Evolutionary conservation across 2,329 filamentous ascomycete species (phyloP).

Genomic region (Blastomyces percursus): DNA sequence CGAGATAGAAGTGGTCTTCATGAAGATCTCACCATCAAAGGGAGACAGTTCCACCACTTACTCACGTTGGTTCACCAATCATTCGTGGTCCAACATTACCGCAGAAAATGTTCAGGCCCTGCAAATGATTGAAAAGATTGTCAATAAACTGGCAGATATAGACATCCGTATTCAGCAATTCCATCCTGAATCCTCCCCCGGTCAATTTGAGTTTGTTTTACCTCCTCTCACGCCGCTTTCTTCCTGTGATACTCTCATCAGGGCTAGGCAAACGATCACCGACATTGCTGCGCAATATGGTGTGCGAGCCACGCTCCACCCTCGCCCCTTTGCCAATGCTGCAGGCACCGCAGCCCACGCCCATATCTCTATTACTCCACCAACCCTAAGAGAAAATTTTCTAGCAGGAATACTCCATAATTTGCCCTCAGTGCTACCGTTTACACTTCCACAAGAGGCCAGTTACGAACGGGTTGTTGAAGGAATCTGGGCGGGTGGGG

Average conservation of each 20-base stretch:
- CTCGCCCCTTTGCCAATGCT: conserved; percentile 50
- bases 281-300: conserved; percentile 52
- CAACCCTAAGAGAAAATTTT: conserved; percentile 47
- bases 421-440: conserved; percentile 55
- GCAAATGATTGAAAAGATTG: conserved; percentile 55
- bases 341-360: conserved; percentile 58
- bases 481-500: conserved; percentile 65
- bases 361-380: conserved; percentile 55
- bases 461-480: conserved; percentile 61
- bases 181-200: conserved; percentile 60
- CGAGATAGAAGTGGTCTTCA: conserved; percentile 68
- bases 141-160: conserved; percentile 47
- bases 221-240: conserved; percentile 51
- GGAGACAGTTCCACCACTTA: conserved; percentile 24
- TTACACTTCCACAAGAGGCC: conserved; percentile 53
- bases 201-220: conserved; percentile 69
- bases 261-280: conserved; percentile 58
- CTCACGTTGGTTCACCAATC: conserved; percentile 47
- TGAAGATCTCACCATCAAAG: conserved; percentile 39
- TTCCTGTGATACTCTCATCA: conserved; percentile 61
- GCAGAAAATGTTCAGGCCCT: conserved; percentile 48
- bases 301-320: conserved; percentile 60
- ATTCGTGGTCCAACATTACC: conserved; percentile 60
- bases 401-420: conserved; percentile 61
- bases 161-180: conserved; percentile 61